Percentiles rank a stretch among this genome's conserved stretches.
Evolutionary conservation across 2,329 filamentous ascomycete genomes (phyloP).

Genomic region (Penicillium griseofulvum): DNA sequence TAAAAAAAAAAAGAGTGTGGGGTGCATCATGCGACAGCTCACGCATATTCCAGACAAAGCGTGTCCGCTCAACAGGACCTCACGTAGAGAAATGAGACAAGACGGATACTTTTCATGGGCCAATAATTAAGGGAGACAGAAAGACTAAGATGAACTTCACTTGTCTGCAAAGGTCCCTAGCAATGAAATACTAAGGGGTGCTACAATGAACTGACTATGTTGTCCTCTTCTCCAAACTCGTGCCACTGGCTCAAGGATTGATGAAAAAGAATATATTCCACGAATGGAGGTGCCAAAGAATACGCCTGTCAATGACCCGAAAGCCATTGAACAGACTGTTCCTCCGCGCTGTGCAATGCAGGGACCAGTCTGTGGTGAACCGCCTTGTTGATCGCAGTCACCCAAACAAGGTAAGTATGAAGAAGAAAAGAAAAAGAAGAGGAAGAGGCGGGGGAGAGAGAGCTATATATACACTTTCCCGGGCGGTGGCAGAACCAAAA

Average conservation of each 20-base stretch:
- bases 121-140: too few species aligned
- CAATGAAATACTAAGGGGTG: too few species aligned
- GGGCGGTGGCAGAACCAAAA: background rate
- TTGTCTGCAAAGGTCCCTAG: too few species aligned
- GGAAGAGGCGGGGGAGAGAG: constrained; percentile 18
- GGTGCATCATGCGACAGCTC: background rate
- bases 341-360: constrained; percentile 60
- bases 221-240: constrained; percentile 34
- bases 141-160: too few species aligned
- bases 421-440: constrained; percentile 44
- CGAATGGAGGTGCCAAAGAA: constrained; percentile 38
- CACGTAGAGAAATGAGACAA: too few species aligned
- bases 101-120: too few species aligned
- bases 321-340: constrained; percentile 50
- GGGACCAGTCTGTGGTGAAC: constrained; percentile 48
- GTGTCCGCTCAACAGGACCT: too few species aligned
- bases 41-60: background rate
- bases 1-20: too few species aligned
- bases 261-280: constrained; percentile 36
- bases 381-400: constrained; percentile 48
- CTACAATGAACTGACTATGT: too few species aligned
- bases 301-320: constrained; percentile 42
- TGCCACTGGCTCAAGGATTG: constrained; percentile 28
- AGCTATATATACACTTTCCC: constrained; percentile 28
- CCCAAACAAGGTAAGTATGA: constrained; percentile 54